Evolutionary conservation across 1,139 yeast species (phyloP).

Genomic region (Candida sp.): DNA sequence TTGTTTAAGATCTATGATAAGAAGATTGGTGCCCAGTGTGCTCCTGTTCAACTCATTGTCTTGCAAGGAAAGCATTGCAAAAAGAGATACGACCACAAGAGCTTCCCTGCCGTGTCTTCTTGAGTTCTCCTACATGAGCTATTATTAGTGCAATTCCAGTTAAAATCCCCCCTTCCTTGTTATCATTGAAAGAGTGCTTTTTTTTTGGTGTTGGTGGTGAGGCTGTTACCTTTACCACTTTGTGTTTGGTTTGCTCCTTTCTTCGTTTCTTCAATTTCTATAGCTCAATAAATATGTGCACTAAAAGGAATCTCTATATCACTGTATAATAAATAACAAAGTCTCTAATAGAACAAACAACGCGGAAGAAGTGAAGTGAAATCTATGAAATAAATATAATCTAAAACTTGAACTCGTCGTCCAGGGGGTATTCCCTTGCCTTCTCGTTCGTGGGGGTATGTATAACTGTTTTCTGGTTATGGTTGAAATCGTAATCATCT

Average conservation of each 20-base stretch:
- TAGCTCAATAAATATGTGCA: neutral
- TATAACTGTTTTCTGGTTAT: neutral
- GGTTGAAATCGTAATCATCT: neutral
- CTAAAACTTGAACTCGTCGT: neutral
- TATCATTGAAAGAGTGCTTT: neutral
- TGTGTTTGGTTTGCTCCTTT: neutral
- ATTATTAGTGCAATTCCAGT: too few species aligned
- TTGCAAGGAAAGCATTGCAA: slow-evolving; percentile 1
- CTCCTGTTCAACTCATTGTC: slow-evolving; percentile 7
- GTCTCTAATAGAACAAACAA: neutral
- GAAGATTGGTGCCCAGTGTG: slow-evolving; percentile 4
- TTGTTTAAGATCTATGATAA: slow-evolving; percentile 5
- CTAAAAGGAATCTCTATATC: neutral
- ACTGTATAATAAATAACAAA: neutral
- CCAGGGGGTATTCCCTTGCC: neutral
- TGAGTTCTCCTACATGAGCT: too few species aligned
- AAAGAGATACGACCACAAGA: neutral
- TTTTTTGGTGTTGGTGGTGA: neutral
- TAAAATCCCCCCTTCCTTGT: too few species aligned
- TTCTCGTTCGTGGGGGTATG: neutral
- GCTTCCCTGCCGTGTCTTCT: too few species aligned
- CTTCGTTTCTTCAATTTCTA: neutral
- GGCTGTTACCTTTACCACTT: neutral
- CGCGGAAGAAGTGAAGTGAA: neutral
- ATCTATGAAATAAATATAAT: neutral